These are phyloP conservation scores for Lipomyces yamadae DNA, from an alignment of 805 yeast genomes.

Conservation along the genomic window DNA sequence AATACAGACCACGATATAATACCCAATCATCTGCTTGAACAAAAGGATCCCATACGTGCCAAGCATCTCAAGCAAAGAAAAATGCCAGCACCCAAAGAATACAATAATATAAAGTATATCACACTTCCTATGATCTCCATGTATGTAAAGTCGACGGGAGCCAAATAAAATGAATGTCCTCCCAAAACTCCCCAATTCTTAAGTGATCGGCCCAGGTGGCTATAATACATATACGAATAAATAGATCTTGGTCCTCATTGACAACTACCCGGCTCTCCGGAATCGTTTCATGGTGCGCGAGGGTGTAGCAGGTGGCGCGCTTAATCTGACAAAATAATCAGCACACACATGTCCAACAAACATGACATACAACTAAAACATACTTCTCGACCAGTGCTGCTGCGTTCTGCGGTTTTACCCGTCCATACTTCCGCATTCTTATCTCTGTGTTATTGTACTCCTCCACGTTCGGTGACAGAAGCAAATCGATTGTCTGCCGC, in stretches of 20 bases:
- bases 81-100: background rate
- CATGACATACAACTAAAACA: background rate
- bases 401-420: constrained; percentile 77
- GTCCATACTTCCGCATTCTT: constrained; percentile 70
- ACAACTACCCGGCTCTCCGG: background rate
- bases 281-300: constrained; percentile 3
- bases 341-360: background rate
- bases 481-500: constrained; percentile 75
- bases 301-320: background rate
- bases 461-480: constrained; percentile 64
- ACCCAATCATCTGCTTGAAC: background rate
- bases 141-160: background rate
- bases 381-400: constrained; percentile 58
- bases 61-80: background rate
- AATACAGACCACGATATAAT: background rate
- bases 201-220: background rate
- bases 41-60: background rate
- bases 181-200: background rate
- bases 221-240: background rate
- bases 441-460: constrained; percentile 62
- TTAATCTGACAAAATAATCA: background rate
- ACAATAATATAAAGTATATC: background rate
- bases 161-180: background rate
- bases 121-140: background rate
- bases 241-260: background rate